Evolutionary conservation across 208 protist species (phyloP).

Genomic region (Leishmania turanica): DNA sequence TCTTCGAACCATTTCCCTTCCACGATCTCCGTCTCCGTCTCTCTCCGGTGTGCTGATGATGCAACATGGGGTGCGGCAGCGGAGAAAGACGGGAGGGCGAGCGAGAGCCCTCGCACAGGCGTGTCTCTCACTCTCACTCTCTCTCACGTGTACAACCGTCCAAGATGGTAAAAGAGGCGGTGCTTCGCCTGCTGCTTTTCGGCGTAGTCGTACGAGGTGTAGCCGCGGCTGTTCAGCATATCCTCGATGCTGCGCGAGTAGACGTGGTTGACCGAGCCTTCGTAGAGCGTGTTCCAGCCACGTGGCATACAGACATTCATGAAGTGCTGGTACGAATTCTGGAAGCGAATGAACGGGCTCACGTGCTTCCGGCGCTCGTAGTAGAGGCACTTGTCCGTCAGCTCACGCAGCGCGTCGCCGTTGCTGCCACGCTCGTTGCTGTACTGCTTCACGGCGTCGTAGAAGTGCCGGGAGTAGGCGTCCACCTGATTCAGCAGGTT

Average conservation of each 20-base stretch:
- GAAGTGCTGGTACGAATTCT: constrained; percentile 76
- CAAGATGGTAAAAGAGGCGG: constrained; percentile 72
- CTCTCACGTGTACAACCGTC: constrained; percentile 78
- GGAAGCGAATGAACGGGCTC: constrained; percentile 76
- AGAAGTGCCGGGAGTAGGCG: constrained; percentile 83
- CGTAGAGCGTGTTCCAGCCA: constrained; percentile 73
- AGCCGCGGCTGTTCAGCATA: constrained; percentile 90
- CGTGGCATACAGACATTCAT: constrained; percentile 70
- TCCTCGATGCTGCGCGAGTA: constrained; percentile 85
- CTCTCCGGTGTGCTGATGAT: not conserved
- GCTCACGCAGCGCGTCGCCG: constrained; percentile 81
- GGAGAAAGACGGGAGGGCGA: not conserved
- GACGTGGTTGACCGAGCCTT: constrained; percentile 80
- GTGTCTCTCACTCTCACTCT: not conserved
- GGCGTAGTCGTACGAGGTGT: constrained; percentile 89
- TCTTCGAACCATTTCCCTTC: not conserved
- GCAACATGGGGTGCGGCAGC: not conserved
- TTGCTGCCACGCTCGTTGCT: constrained; percentile 83
- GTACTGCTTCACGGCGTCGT: constrained; percentile 88
- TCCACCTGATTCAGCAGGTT: constrained; percentile 86
- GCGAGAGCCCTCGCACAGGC: not conserved
- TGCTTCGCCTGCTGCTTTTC: constrained; percentile 92
- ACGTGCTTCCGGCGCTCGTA: constrained; percentile 85
- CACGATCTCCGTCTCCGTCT: not conserved
- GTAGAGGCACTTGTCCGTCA: constrained; percentile 87